Base-by-base conservation (phyloP, 2,329 filamentous ascomycete genomes). In the Monilinia polystroma region DNA sequence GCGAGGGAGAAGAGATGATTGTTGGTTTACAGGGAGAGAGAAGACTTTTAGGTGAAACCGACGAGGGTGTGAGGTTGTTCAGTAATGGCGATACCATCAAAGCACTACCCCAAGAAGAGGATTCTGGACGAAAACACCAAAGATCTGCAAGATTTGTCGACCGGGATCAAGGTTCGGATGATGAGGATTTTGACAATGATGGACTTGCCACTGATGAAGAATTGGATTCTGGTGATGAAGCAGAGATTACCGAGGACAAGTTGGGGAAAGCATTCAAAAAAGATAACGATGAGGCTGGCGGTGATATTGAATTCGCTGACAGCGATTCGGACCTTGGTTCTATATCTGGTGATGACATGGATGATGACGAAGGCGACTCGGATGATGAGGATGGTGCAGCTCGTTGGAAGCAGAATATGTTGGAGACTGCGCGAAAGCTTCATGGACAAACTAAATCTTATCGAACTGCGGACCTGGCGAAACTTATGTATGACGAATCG, bases 321-420 rank as follows among this genome's bases (percentile, higher is more conserved):
- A 97, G 92, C 75, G 96, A 99, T 77, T 99, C 95, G 0, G 96
- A 99, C 76, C 83, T 99, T 5, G 95, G 95, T 8, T 97, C 94
- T 4, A 79, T 97, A 70, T 96, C 92, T 11, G 81, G 79, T 0
- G 80, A 80, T 7, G 83, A 85, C 2, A 80, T 81, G 1, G 78
- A 78, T 0, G 75, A 75, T 63, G 72, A 75, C 32, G 73, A 74
- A 1, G 84, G 86, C 10, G 84, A 85, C 26, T 82, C 83, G 2
- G 72, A 73, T 5, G 70, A 74, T 12, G 76, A 79, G 38, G 84
- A 82, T 2, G 90, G 88, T 3, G 88, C 84, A 3, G 73, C 91
- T 29, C 85, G 87, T 55, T 99, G 96, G 96, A 99, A 99, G 77
- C 86, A 90, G 32, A 93, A 96, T 73, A 85, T 99, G 76, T 80